Base-by-base conservation (phyloP, 192 early-diverging fungal species). In the Backusella macrospora region DNA sequence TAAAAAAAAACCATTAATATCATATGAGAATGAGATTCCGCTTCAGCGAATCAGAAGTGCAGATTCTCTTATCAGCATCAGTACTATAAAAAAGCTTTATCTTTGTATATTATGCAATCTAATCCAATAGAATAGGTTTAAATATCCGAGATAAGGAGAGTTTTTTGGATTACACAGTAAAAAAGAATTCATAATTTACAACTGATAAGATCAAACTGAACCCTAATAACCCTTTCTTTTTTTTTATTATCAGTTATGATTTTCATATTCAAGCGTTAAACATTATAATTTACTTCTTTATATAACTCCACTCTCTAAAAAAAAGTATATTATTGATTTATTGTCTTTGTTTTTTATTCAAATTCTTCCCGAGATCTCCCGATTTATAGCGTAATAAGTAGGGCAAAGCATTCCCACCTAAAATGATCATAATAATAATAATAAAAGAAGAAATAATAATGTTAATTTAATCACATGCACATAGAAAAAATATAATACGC, bases 31-130 rank as follows among this genome's bases (percentile, higher is more conserved):
- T 59, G 21, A 46, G n/a, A 46, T 72, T 62, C 55, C 43, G 59
- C 63, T 44, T 45, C 48, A 65, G 12, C 71, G 62, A 72, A 72
- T 72, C 9, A 63, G 14, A 44, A 14, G 18, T 3, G 2, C 7
- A 14, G 15, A 45, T 29, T 46, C 43, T 47, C 71, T 72, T 72
- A 72, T 72, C 71, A 64, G 37, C 71, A 72, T 72, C 71, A 72
- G 26, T 72, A 47, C 37, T 72, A 72, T 72, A 72, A 72, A 70
- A 38, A 29, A 34, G 26, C 63, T 21, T 72, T 37, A 38, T 46
- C 16, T 59, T 13, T 43, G 59, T 72, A 72, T 62, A 59, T 46
- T 64, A 64, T 68, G 67, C 38, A 18, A 72, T 63, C 59, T 62
- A 18, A 52, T 38, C 71, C 71, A 72, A 72, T 65, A 38, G 64